A percentile compares a stretch with the other conserved stretches of the same genome.
Conservation (phyloP, 345 rosid species). For the Excoecaria cochinchinensis region DNA sequence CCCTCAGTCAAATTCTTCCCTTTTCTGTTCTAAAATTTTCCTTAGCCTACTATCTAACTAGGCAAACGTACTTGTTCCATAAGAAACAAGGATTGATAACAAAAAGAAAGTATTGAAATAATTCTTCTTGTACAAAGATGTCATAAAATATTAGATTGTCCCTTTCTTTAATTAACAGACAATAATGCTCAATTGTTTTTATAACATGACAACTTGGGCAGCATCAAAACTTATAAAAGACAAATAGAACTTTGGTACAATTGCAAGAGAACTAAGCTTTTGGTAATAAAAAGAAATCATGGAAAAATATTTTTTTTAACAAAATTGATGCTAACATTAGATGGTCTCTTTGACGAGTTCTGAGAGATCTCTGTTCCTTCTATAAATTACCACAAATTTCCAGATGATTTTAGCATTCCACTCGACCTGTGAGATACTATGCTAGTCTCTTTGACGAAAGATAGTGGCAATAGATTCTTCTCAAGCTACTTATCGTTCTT, state of each 20-base stretch:
- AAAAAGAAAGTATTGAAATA: too few species aligned
- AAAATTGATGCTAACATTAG: background rate
- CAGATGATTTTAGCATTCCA: background rate
- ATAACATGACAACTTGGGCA: background rate
- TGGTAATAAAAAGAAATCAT: too few species aligned
- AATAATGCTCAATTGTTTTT: background rate
- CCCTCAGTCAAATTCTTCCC: too few species aligned
- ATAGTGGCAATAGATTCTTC: background rate
- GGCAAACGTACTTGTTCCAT: too few species aligned
- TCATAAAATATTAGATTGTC: too few species aligned
- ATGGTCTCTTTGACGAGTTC: background rate
- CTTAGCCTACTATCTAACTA: background rate
- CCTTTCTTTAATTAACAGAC: background rate
- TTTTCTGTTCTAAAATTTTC: background rate
- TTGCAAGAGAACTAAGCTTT: background rate
- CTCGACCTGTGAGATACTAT: background rate
- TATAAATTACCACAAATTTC: background rate
- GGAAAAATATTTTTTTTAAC: background rate
- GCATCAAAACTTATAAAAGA: background rate
- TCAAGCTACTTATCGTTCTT: conserved; percentile 20
- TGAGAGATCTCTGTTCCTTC: background rate
- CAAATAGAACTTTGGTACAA: background rate
- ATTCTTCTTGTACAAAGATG: too few species aligned
- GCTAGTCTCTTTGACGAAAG: background rate
- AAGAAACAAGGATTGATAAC: too few species aligned